Percentiles rank a stretch among this genome's conserved stretches.
Evolutionary conservation across 2,329 filamentous ascomycete species (phyloP).

Genomic region (Hypoxylon sp.): DNA sequence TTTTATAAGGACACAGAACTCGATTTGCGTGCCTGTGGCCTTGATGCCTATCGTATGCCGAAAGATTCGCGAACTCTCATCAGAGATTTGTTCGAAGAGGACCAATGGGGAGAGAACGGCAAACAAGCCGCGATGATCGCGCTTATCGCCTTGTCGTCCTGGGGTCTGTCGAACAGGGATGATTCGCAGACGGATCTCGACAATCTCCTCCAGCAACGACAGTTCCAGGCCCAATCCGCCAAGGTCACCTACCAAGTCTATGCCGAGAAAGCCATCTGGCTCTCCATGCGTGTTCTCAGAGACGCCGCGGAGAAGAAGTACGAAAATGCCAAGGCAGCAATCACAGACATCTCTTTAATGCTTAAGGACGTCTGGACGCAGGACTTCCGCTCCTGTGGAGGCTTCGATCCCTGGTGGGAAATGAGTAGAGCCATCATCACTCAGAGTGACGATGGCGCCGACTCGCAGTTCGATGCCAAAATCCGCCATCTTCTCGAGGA

Average conservation of each 20-base stretch:
- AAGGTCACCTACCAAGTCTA: background rate
- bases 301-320: background rate
- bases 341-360: conserved; percentile 19
- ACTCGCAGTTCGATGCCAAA: background rate
- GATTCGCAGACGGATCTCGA: background rate
- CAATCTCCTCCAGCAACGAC: background rate
- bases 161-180: background rate
- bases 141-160: conserved; percentile 37
- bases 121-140: conserved; percentile 18
- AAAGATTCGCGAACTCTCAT: conserved; percentile 16
- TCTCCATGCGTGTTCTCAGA: conserved; percentile 11
- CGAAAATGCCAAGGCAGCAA: conserved; percentile 10
- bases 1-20: conserved; percentile 53
- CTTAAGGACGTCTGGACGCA: conserved; percentile 14
- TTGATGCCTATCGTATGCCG: conserved; percentile 48
- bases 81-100: background rate
- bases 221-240: background rate
- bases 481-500: rapidly evolving
- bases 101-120: conserved; percentile 28
- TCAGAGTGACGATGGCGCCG: background rate
- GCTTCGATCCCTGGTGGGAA: conserved; percentile 12
- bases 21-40: conserved; percentile 49
- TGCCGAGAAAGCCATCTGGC: conserved; percentile 37
- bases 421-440: background rate
- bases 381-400: conserved; percentile 16